Base-by-base conservation (phyloP, 495 filamentous ascomycete species). In the Tuber magnatum region DNA sequence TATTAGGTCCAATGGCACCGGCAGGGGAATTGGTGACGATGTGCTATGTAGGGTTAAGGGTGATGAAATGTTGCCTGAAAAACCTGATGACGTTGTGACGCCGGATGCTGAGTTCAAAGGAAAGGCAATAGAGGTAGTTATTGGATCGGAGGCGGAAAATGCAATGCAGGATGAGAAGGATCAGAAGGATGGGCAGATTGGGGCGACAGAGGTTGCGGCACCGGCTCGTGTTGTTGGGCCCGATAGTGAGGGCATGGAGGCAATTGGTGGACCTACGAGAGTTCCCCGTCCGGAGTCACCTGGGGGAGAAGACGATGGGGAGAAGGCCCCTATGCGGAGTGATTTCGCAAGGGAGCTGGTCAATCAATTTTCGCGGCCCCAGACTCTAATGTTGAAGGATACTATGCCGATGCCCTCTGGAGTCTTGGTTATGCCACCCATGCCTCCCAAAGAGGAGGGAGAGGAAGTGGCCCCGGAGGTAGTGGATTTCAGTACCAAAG, bases 381-480 rank as follows among this genome's bases (percentile, higher is more conserved):
- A 82, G 73, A 82, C 80, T 41, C 72, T 82, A 68, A 82, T 81
- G 80, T 65, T 82, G 72, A 82, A 82, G 70, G 80, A 82, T 40
- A 81, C 80, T 35, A 81, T 82, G 80, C 80, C 80, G 4, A 81
- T 81, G 80, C 80, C 80, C 56, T 77, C 77, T 16, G 80, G 80
- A 35, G 68, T 76, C 8, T 44, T 77, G 18, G 69, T 82, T 9
- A 81, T 82, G 80, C 80, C 80, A 38, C 74, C 80, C 16, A 82
- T 82, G 80, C 80, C 80, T 6, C 80, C 80, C 1, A 79, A 73
- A 41, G 71, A 81, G 43, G 76, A 69, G 69, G 80, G 75, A 51
- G 80, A 81, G 51, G 80, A 82, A 68, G 70, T 74, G 12, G 80
- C 76, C 44, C 80, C 80, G 8, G 80, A 82, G n/a, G 80, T 81